Base-by-base conservation (phyloP, 2,329 filamentous ascomycete genomes). In the Dactylellina cionopaga region DNA sequence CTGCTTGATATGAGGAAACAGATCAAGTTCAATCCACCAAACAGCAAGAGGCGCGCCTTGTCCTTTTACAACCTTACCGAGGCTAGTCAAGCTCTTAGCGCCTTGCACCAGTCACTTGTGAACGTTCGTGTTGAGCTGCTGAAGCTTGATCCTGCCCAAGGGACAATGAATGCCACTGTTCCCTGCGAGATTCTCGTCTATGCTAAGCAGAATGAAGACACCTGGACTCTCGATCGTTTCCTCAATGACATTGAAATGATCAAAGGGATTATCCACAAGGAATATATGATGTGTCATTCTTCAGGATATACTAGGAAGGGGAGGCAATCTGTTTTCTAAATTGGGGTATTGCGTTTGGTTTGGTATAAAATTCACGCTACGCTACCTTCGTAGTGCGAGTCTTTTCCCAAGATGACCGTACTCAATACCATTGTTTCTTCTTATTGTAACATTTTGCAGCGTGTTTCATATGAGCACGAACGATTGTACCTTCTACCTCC, bases 201-300 rank as follows among this genome's bases (percentile, higher is more conserved):
- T 29, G 25, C 29, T 19, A 44, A 46, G 31, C 11, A 27, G 5
- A 39, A 25, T 9, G n/a, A 27, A 2, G 55, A 47, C 10, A 29
- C 27, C 19, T 37, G 15, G 7, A 22, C 17, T 5, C 19, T 62
- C 3, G 29, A 27, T 37, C 37, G 29, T n/a, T 62, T 69, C 33
- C 15, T 69, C 1, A 15, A 41, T 15, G 55, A 69, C 5, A 46
- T 49, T 6, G 55, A 60, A 13, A 39, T n/a, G 13, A 13, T 62
- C n/a, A 9, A 3, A 29, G 33, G 25, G 25, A 19, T 62, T 15
- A 7, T 62, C 13, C 6, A 15, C 2, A 10, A 22, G 13, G 64
- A 69, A 44, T 47, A 29, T 9, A 25, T 24, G 9, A 51, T 33
- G n/a, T 9, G 15, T 24, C n/a, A 11, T 2, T 22, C 15, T 19